Conservation (phyloP, 192 early-diverging fungal species). For the Backusella circina region DNA sequence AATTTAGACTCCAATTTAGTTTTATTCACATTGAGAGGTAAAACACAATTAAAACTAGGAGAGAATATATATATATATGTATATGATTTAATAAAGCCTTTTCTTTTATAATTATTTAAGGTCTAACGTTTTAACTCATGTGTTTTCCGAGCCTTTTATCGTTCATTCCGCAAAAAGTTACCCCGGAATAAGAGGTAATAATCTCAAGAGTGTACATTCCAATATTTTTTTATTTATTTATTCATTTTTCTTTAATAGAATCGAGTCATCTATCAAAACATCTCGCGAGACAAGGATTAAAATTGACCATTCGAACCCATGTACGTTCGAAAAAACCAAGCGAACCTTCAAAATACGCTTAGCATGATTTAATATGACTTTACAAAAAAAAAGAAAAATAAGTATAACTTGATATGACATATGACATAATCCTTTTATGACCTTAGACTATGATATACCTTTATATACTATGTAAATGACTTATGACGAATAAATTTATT, state of each 20-base stretch:
- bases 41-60: no score
- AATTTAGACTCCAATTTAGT: slow-evolving; percentile 41
- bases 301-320: background rate
- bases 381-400: no score
- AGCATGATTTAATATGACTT: background rate
- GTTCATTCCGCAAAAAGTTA: slow-evolving; percentile 12
- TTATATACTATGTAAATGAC: no score
- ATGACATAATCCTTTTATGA: background rate
- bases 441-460: background rate
- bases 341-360: background rate
- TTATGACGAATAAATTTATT: background rate
- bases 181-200: slow-evolving; percentile 11
- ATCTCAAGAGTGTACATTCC: background rate
- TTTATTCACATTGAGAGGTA: slow-evolving; percentile 9
- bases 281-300: slow-evolving; percentile 6
- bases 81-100: no score
- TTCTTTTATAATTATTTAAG: background rate
- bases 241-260: background rate
- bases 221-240: background rate
- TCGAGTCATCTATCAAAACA: slow-evolving; percentile 4
- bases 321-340: background rate
- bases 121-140: background rate
- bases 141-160: slow-evolving; percentile 13
- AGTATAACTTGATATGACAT: background rate
- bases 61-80: background rate